phyloP scores from a whole-genome alignment of 257 asterid genomes.

The Nicotiana undulata region DNA sequence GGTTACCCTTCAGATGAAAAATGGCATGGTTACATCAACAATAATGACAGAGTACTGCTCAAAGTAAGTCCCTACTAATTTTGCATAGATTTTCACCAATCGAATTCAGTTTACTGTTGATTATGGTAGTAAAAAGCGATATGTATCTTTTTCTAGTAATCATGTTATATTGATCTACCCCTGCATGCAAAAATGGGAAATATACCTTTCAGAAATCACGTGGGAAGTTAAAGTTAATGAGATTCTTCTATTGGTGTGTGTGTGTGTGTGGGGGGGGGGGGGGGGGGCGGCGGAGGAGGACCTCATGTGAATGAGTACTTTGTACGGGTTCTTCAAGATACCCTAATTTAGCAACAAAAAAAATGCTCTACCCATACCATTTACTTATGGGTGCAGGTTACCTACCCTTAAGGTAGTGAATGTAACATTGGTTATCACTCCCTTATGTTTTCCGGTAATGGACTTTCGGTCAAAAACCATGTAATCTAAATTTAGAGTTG shows the following conservation, averaged over 20 bases:
- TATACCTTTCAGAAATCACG: neutral
- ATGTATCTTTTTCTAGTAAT: neutral
- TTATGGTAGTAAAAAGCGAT: neutral
- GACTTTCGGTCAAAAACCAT: neutral
- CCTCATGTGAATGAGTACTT: neutral
- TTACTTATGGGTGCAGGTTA: neutral
- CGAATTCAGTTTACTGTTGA: neutral
- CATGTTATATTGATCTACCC: neutral
- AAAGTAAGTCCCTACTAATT: slow-evolving; percentile 42
- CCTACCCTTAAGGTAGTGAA: neutral
- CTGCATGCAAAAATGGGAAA: neutral
- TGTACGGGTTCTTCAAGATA: neutral
- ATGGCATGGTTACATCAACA: slow-evolving; percentile 82
- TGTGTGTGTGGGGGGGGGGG: neutral
- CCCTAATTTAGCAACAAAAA: neutral
- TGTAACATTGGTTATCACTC: neutral
- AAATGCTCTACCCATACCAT: neutral
- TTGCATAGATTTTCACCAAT: neutral
- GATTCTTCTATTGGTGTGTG: neutral
- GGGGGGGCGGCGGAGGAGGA: neutral
- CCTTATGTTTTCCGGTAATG: neutral
- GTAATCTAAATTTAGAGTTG: neutral
- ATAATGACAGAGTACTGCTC: slow-evolving; percentile 79
- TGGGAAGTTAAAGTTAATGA: neutral
- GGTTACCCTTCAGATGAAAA: slow-evolving; percentile 74